These are phyloP conservation scores for Canariomyces notabilis DNA, from an alignment of 2,329 filamentous ascomycete genomes.

Conservation along the genomic window DNA sequence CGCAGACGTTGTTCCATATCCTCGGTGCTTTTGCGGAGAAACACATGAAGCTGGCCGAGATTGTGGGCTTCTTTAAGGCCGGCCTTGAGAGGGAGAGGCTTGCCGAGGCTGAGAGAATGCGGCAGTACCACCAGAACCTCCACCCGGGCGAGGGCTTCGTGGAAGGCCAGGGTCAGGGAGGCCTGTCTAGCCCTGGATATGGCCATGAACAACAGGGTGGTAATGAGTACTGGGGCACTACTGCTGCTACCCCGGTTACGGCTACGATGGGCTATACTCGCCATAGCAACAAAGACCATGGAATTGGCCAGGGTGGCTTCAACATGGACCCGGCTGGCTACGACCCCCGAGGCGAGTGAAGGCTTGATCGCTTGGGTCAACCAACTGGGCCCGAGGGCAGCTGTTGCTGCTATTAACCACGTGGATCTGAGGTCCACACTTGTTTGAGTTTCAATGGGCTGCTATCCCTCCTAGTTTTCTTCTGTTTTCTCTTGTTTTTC, in stretches of 20 bases:
- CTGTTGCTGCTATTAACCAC: not conserved
- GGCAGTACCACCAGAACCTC: not conserved
- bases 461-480: not conserved
- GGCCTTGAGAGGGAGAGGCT: constrained; percentile 27
- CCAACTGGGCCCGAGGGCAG: too few relatives aligned
- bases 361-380: not conserved
- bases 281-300: not conserved
- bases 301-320: not conserved
- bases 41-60: constrained; percentile 44
- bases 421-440: not conserved
- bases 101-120: not conserved
- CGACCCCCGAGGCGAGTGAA: constrained; percentile 1
- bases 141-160: not conserved
- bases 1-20: constrained; percentile 46
- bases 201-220: not conserved
- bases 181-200: not conserved
- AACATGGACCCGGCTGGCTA: constrained; percentile 11
- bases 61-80: constrained; percentile 50
- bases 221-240: constrained; percentile 3
- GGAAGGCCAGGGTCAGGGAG: not conserved
- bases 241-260: too few relatives aligned
- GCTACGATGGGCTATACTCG: not conserved
- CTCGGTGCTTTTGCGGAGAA: constrained; percentile 41
- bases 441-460: not conserved
- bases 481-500: not conserved